Evolutionary conservation across 345 rosid species (phyloP).

Genomic region (Euphorbia peplus): DNA sequence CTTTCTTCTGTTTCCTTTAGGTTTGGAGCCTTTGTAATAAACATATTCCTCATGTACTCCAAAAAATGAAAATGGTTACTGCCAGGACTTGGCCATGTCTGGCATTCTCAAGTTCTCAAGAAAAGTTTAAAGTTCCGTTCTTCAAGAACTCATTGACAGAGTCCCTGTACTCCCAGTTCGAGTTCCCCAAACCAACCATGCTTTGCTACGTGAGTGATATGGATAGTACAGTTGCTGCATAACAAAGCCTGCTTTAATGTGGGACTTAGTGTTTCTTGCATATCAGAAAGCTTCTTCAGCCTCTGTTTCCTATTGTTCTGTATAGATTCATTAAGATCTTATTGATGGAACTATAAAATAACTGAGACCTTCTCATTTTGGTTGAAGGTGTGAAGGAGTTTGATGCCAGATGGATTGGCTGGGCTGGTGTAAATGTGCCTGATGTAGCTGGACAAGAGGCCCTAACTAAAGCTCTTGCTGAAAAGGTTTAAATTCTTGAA

Average conservation of each 20-base stretch:
- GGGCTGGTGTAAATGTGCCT: conserved; percentile 64
- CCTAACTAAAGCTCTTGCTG: conserved; percentile 48
- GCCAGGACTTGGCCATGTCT: neutral
- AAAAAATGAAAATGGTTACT: neutral
- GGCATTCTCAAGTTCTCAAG: neutral
- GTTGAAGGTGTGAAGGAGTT: conserved; percentile 52
- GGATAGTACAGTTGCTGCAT: neutral
- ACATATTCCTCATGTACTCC: neutral
- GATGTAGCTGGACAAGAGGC: conserved; percentile 48
- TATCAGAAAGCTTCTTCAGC: neutral
- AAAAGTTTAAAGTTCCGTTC: neutral
- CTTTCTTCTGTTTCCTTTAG: neutral
- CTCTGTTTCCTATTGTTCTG: neutral
- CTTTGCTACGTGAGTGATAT: neutral
- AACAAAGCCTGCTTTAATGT: neutral
- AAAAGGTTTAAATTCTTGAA: conserved; percentile 38
- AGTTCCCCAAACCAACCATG: neutral
- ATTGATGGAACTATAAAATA: neutral
- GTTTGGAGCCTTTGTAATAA: neutral
- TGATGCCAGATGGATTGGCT: conserved; percentile 64
- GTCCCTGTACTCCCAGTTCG: neutral
- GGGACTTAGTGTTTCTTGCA: no score
- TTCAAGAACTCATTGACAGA: neutral
- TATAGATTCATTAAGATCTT: neutral
- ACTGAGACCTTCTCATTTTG: conserved; percentile 5